Evolutionary conservation across 225 moss, liverwort and hornwort genomes (phyloP), one percentile per base, ranked within the genome.

Genomic region (Asterella californica): DNA sequence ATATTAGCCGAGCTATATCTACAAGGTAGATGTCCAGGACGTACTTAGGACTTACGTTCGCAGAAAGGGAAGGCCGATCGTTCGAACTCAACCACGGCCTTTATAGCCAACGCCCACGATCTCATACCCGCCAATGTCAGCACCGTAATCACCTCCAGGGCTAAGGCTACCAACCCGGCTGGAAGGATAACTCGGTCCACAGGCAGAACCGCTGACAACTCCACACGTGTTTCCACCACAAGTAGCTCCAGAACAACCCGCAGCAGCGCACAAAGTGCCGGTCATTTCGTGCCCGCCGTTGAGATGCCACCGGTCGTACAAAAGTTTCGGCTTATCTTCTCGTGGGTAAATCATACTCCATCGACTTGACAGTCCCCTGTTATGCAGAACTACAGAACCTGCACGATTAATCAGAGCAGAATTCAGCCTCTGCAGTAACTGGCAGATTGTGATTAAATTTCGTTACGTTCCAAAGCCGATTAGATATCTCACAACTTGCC

Each of bases 141-240:
- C 14, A 42, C n/a, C 25, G 15, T 67, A 36, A 4, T 10, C 36
- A 10, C 46, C 46, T 25, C 27, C 10, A 25, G 5, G 21, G 9
- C 60, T 61, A 61, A 25, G 21, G 9, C 60, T 61, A 61, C 60
- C 60, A 1, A 2, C 25, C 0, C 47, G 71, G 1, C 15, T 27
- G 36, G 67, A 19, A 11, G 64, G 10, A 32, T 65, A 33, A 70
- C 38, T 45, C 5, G 38, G 21, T 38, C 73, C 73, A 76, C 61
- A 36, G 2, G 76, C 36, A 36, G 21, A 27, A 36, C 57, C 36
- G 60, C 76, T 60, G 22, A 61, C 42, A 60, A 53, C 34, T 76
- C 76, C 76, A 64, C 77, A 77, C 21, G 61, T 25, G n/a, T 77
- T 78, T 47, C 78, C 78, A 48, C 78, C 78, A 34, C 78, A 78